phyloP scores from a whole-genome alignment of 1,139 yeast genomes.

The Candida dubliniensis region DNA sequence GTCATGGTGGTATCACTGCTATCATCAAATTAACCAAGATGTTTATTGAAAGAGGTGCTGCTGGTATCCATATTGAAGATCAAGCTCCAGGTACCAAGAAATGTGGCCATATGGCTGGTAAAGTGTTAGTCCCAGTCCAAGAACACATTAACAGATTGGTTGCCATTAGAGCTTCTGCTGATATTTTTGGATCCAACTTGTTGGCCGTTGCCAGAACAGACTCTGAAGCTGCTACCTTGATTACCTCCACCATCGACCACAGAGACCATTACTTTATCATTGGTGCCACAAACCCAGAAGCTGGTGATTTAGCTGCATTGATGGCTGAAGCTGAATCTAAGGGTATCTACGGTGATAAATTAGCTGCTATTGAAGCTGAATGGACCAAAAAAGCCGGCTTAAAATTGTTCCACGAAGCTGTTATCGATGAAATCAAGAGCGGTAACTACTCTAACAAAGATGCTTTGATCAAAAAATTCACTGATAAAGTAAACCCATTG shows the following conservation, averaged over 20 bases:
- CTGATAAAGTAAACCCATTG: constrained; percentile 69
- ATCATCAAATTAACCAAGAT: constrained; percentile 92
- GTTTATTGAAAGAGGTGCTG: constrained; percentile 98
- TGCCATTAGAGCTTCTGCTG: constrained; percentile 95
- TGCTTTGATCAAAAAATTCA: constrained; percentile 64
- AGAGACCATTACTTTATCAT: constrained; percentile 91
- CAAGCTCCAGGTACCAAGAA: constrained; percentile 99
- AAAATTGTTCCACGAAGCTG: constrained; percentile 90
- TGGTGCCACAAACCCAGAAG: constrained; percentile 86
- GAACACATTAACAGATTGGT: constrained; percentile 94
- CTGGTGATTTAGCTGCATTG: constrained; percentile 71
- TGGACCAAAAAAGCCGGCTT: constrained; percentile 86
- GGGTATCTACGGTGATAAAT: constrained; percentile 71
- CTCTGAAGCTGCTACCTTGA: constrained; percentile 93
- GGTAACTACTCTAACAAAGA: constrained; percentile 64
- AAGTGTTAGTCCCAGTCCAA: constrained; percentile 95
- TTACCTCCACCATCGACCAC: constrained; percentile 90
- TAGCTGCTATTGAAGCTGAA: constrained; percentile 73
- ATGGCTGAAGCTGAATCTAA: constrained; percentile 78
- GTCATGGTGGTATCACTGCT: constrained; percentile 98
- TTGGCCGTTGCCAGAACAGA: constrained; percentile 93
- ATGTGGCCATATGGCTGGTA: constrained; percentile 99
- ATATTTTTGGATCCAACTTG: constrained; percentile 83
- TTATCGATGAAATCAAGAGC: constrained; percentile 73
- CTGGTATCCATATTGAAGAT: constrained; percentile 97